A percentile compares a stretch with the other conserved stretches of the same genome.
Conservation (phyloP, 2,329 filamentous ascomycete species). For the Arachnomyces sp. region DNA sequence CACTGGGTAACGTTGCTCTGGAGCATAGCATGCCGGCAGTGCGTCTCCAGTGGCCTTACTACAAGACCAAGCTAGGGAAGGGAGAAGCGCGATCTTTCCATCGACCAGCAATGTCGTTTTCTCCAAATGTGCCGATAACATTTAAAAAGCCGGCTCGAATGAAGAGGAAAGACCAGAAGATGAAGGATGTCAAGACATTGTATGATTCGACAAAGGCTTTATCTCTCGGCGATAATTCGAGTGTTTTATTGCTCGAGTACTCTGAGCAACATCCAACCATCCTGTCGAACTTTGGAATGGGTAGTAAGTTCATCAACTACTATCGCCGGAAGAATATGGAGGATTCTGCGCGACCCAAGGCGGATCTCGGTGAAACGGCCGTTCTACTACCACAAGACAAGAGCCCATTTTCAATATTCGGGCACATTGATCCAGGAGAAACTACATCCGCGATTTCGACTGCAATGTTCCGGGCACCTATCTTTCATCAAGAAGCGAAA, state of each 20-base stretch:
- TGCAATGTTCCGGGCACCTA: slow-evolving; percentile 86
- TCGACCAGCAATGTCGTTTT: slow-evolving; percentile 68
- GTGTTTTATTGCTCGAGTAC: slow-evolving; percentile 84
- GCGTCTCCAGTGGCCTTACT: slow-evolving; percentile 91
- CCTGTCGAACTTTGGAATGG: slow-evolving; percentile 96
- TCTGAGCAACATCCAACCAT: slow-evolving; percentile 89
- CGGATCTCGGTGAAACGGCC: slow-evolving; percentile 79
- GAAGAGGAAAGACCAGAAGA: slow-evolving; percentile 77
- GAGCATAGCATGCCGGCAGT: slow-evolving; percentile 90
- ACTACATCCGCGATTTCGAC: slow-evolving; percentile 88
- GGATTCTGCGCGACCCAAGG: slow-evolving; percentile 66
- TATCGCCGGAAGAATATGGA: slow-evolving; percentile 79
- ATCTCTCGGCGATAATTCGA: slow-evolving; percentile 81
- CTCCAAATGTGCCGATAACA: slow-evolving; percentile 59
- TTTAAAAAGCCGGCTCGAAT: slow-evolving; percentile 65
- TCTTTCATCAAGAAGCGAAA: slow-evolving; percentile 78
- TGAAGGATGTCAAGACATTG: slow-evolving; percentile 67
- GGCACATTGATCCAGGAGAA: slow-evolving; percentile 84
- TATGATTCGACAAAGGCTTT: slow-evolving; percentile 76
- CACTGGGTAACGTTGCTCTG: slow-evolving; percentile 81
- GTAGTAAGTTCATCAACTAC: slow-evolving; percentile 91
- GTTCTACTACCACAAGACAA: slow-evolving; percentile 88
- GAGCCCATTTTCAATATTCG: slow-evolving; percentile 92
- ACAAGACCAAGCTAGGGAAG: slow-evolving; percentile 71
- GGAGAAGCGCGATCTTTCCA: slow-evolving; percentile 76